Percentiles rank a stretch among this genome's conserved stretches.
These are phyloP conservation scores for Cercospora sp. DNA, from an alignment of 2,329 filamentous ascomycete species.

Conservation along the genomic window DNA sequence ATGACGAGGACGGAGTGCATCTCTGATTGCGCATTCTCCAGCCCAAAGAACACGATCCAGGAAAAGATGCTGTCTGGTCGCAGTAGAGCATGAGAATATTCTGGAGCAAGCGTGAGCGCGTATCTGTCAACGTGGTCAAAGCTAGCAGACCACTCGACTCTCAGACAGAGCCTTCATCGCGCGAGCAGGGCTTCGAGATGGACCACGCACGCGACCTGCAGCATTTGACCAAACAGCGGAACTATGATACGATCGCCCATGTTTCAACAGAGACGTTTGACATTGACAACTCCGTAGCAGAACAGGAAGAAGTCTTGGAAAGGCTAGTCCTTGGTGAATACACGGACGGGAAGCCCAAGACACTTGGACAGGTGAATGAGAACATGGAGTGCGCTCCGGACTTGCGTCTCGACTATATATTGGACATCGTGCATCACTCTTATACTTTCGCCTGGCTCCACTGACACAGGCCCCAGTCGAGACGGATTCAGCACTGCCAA, in stretches of 20 bases:
- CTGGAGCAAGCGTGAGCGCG: background rate
- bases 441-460: background rate
- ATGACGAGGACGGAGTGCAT: slow-evolving; percentile 60
- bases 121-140: background rate
- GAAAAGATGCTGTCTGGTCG: background rate
- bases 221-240: background rate
- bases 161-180: background rate
- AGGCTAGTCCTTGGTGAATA: background rate
- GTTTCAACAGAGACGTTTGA: background rate
- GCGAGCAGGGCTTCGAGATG: background rate
- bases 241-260: background rate
- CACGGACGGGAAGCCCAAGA: background rate
- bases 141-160: background rate
- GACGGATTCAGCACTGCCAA: background rate
- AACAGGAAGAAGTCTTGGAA: background rate
- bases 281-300: background rate
- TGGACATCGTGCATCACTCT: background rate
- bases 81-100: background rate
- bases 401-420: background rate
- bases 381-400: background rate
- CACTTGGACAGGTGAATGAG: background rate
- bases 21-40: slow-evolving; percentile 43
- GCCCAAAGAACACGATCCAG: background rate
- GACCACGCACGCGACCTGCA: background rate
- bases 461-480: background rate